Base-by-base conservation (phyloP, 108 stramenopile species). In the Skeletonema menzelii region DNA sequence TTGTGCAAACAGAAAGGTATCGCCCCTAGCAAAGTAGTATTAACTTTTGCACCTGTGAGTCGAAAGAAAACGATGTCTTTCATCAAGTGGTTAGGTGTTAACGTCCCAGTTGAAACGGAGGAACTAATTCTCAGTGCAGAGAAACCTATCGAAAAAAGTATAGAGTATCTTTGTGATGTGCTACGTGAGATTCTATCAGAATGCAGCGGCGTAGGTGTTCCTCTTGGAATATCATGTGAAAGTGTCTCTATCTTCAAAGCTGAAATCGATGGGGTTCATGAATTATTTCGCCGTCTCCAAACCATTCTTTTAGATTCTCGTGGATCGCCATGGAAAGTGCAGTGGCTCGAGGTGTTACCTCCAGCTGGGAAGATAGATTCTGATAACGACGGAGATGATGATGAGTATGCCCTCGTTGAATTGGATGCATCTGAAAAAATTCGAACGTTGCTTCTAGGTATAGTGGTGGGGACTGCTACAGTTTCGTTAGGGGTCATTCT, bases 191-290 rank as follows among this genome's bases (percentile, higher is more conserved):
- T 86, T 40, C 40, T 88, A 22, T 38, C 65, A 15, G 81, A 68
- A 53, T 85, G 82, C 61, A 26, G 49, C 20, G 68, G 70, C 34
- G 14, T 71, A 17, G 83, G 83, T 5, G 79, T 88, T 22, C 85
- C 87, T 1, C 46, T 88, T 8, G 87, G 87, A 0, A 73, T 88
- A 10, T 71, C 47, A 19, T 85, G 85, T 40, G 87, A 88, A 42
- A 65, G 61, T 46, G 80, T 88, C 2, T 65, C 59, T 27, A 86
- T 86, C 55, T 88, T 76, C 83, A 82, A 71, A 56, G 56, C 80
- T 8, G 87, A 88, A 66, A 88, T 88, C 73, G 85, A 88, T 72
- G 87, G 75, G 14, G 82, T 79, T 17, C 85, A 85, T 72, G 76
- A 81, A 55, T 63, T 88, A 26, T 86, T 88, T 59, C 72, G 79